phyloP scores from a whole-genome alignment of 192 early-diverging fungal genomes.

The Coemansia sp. region DNA sequence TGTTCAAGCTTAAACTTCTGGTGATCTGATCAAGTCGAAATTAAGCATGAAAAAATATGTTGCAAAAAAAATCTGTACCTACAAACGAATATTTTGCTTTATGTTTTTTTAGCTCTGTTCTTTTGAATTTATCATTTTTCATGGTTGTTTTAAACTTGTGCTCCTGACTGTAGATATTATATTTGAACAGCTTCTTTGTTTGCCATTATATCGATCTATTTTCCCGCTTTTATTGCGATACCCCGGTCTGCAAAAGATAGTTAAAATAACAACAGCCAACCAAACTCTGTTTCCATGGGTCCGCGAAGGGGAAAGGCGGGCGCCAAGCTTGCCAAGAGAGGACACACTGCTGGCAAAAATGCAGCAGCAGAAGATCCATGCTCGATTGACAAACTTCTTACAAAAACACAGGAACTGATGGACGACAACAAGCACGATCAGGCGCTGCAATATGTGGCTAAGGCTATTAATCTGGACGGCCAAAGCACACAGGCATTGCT shows the following conservation, averaged over 20 bases:
- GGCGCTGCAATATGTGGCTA: constrained; percentile 68
- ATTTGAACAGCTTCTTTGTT: neutral
- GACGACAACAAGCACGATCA: constrained; percentile 76
- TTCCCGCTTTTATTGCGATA: neutral
- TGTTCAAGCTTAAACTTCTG: no score
- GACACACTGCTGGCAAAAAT: constrained; percentile 8
- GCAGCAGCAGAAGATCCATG: constrained; percentile 24
- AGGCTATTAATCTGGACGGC: constrained; percentile 65
- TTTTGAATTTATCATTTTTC: neutral
- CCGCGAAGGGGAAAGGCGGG: constrained; percentile 17
- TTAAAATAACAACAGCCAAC: neutral
- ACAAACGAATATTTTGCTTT: no score
- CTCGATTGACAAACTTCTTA: constrained; percentile 62
- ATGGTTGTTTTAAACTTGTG: no score
- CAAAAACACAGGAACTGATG: constrained; percentile 63
- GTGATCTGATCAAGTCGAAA: no score
- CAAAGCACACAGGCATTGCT: constrained; percentile 64
- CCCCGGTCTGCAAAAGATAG: no score
- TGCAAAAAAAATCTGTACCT: no score
- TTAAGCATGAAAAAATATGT: no score
- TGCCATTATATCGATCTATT: neutral
- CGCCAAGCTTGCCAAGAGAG: constrained; percentile 6
- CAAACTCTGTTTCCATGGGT: constrained; percentile 7
- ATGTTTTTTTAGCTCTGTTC: neutral
- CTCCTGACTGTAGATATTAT: neutral